phyloP scores from a whole-genome alignment of 129 eudicot species.

The Flaveria ramosissima region DNA sequence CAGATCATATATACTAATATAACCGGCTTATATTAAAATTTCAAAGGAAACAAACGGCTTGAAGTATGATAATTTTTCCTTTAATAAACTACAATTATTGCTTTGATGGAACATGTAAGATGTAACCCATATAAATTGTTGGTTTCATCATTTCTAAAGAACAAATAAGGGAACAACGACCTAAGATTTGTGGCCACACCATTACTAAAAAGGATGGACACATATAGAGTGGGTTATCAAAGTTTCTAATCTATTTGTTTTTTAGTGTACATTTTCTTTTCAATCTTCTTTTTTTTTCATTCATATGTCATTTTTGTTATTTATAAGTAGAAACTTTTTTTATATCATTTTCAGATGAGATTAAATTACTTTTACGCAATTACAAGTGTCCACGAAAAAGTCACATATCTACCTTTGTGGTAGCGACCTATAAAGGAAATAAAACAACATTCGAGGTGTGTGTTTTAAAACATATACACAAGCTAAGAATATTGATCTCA shows the following conservation, averaged over 20 bases:
- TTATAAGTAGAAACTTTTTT: too few relatives aligned
- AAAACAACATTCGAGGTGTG: too few relatives aligned
- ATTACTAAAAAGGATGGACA: conserved; percentile 3
- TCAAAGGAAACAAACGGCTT: too few relatives aligned
- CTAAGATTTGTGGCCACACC: conserved; percentile 9
- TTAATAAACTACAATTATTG: conserved; percentile 17
- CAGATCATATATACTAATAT: not conserved
- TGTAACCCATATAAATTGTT: conserved; percentile 6
- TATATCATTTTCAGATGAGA: too few relatives aligned
- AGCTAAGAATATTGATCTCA: too few relatives aligned
- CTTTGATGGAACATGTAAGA: conserved; percentile 13
- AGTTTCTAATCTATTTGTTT: not conserved
- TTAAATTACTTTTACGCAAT: not conserved
- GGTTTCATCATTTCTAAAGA: conserved; percentile 5
- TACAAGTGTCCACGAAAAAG: too few relatives aligned
- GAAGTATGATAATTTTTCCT: conserved; percentile 6
- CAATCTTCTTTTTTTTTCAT: not conserved
- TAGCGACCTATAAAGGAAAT: too few relatives aligned
- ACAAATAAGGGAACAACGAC: conserved; percentile 7
- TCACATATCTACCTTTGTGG: too few relatives aligned
- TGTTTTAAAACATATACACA: too few relatives aligned
- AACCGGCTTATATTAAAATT: not conserved
- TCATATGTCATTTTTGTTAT: not conserved
- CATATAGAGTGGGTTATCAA: conserved; percentile 1
- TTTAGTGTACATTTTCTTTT: not conserved